Base-by-base conservation (phyloP, 2,329 filamentous ascomycete species). In the Calonectria hawksworthii region DNA sequence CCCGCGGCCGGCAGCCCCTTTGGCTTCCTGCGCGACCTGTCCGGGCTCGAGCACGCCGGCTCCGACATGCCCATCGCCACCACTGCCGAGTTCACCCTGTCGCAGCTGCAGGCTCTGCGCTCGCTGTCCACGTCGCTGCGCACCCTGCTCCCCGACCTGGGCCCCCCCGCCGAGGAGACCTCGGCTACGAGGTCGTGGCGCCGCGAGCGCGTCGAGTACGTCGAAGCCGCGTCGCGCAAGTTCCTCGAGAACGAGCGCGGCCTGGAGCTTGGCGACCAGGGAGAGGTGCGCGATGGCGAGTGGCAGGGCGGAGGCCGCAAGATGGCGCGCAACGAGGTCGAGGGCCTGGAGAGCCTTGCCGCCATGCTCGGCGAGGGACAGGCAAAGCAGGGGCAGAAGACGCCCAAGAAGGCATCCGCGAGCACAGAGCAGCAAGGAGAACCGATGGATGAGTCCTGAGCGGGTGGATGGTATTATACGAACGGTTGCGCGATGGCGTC, bases 41-140 rank as follows among this genome's bases (percentile, higher is more conserved):
- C 88, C 63, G 87, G 86, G 64, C 86, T 93, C 23, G 82, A 83
- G 41, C 87, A 88, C 18, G 89, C 90, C 64, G 89, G 89, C 71
- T 86, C 88, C 16, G 84, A 88, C 51, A 87, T 87, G 6, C 90
- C 93, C 14, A 88, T 96, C 34, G 90, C 91, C 14, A 95, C 94
- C 5, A 95, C 94, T 23, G 91, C 94, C 0, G 90, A 92, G 21
- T 98, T 98, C 83, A 93, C 95, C 0, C 89, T 98, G 26, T 94
- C 94, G 2, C 96, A 99, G 83, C 88, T 98, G 26, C 95, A 95
- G 34, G 92, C 95, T 0, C 88, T 99, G 59, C 92, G 94, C 73
- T 87, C 92, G 10, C 88, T 98, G 28, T 91, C 89, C 3, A 83
- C 84, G 5, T 87, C 87, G 10, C 87, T 98, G 64, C 88, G 91